phyloP scores from a whole-genome alignment of 2,329 filamentous ascomycete species.

The Plenodomus tracheiphilus region DNA sequence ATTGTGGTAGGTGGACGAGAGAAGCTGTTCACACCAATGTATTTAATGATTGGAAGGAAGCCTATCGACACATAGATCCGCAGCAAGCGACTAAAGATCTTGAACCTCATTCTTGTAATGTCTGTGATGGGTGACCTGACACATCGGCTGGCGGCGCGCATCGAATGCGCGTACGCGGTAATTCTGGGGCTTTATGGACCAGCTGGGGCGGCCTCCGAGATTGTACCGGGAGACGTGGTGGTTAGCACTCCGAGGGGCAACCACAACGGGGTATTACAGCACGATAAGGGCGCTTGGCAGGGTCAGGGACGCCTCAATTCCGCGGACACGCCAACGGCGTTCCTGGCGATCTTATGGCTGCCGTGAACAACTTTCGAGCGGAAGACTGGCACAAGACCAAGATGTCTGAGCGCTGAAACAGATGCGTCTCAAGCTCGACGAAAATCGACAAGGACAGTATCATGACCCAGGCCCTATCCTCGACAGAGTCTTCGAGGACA shows the following conservation, averaged over 20 bases:
- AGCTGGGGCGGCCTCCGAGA: too few species aligned
- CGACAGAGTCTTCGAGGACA: conserved; percentile 10
- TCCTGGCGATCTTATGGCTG: conserved; percentile 11
- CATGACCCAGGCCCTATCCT: conserved; percentile 7
- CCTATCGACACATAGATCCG: conserved; percentile 55
- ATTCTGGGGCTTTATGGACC: too few species aligned
- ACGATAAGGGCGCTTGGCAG: conserved; percentile 20
- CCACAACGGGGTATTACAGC: conserved; percentile 22
- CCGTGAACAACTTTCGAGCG: conserved; percentile 11
- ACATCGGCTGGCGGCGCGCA: too few species aligned
- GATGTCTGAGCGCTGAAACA: conserved; percentile 6
- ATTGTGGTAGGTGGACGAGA: conserved; percentile 83
- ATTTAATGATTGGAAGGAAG: conserved; percentile 93
- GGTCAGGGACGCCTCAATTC: conserved; percentile 13
- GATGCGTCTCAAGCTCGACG: conserved; percentile 13
- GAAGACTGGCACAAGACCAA: conserved; percentile 8
- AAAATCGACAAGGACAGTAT: conserved; percentile 5
- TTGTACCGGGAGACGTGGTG: conserved; percentile 26
- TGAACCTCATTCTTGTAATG: too few species aligned
- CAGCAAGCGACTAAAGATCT: too few species aligned
- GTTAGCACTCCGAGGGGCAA: conserved; percentile 20
- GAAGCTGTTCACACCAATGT: conserved; percentile 98
- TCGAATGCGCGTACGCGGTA: too few species aligned
- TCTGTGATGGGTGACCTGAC: too few species aligned
- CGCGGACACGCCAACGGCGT: conserved; percentile 12